phyloP scores from a whole-genome alignment of 108 stramenopile species.

The Cylindrotheca closterium region DNA sequence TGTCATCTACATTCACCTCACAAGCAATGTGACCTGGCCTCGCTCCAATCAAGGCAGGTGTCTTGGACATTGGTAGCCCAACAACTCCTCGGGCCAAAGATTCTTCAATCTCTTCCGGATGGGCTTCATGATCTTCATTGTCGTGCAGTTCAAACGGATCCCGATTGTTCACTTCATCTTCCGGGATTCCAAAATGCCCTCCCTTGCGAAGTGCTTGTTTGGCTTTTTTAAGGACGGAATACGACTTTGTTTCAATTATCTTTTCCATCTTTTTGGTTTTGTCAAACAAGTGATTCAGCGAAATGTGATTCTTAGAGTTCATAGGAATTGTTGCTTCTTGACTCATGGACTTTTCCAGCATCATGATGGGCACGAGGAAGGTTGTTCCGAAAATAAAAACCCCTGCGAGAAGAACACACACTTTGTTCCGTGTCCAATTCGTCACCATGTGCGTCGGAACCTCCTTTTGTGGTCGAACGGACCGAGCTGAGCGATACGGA shows the following conservation, averaged over 20 bases:
- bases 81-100: slow-evolving; percentile 63
- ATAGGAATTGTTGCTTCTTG: slow-evolving; percentile 2
- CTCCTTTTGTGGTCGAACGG: slow-evolving; percentile 20
- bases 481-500: slow-evolving; percentile 29
- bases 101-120: not conserved
- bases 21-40: slow-evolving; percentile 64
- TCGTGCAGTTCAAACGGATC: not conserved
- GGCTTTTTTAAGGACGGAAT: slow-evolving; percentile 1
- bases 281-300: slow-evolving; percentile 10
- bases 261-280: slow-evolving; percentile 10
- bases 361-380: slow-evolving; percentile 23
- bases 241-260: not conserved
- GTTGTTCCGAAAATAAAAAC: slow-evolving; percentile 16
- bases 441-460: slow-evolving; percentile 12
- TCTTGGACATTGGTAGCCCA: slow-evolving; percentile 71
- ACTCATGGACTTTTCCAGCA: slow-evolving; percentile 10
- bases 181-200: slow-evolving; percentile 8
- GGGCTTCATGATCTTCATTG: not conserved
- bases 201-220: not conserved
- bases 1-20: slow-evolving; percentile 63
- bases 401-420: slow-evolving; percentile 1
- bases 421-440: slow-evolving; percentile 21
- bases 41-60: slow-evolving; percentile 78
- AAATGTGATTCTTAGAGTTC: not conserved
- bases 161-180: not conserved